phyloP scores from a whole-genome alignment of 306 rosid genomes.

The Elaeagnus macrophylla region DNA sequence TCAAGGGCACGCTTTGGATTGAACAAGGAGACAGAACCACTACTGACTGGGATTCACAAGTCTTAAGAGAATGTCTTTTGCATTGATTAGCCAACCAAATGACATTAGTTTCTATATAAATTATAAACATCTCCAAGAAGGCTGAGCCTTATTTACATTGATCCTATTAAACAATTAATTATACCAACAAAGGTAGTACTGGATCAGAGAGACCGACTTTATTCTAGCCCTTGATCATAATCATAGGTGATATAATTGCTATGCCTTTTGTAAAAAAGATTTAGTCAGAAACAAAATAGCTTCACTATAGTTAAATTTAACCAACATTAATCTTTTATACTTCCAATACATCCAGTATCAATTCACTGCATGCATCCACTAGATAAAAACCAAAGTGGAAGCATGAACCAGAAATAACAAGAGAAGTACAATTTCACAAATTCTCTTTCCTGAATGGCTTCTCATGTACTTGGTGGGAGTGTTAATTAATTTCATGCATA shows the following conservation, averaged over 20 bases:
- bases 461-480: no score
- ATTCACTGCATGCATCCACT: constrained; percentile 19
- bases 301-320: not conserved
- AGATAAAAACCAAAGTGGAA: no score
- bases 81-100: constrained; percentile 40
- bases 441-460: no score
- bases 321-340: constrained; percentile 8
- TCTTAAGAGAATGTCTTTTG: constrained; percentile 66
- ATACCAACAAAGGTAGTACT: constrained; percentile 9
- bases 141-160: constrained; percentile 21
- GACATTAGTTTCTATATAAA: constrained; percentile 1
- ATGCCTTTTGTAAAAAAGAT: constrained; percentile 20
- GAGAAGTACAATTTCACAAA: no score
- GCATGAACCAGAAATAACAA: no score
- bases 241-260: constrained; percentile 66
- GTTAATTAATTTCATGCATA: no score
- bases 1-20: constrained; percentile 92
- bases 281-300: not conserved
- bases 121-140: constrained; percentile 32
- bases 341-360: constrained; percentile 12
- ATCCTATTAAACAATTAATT: constrained; percentile 28
- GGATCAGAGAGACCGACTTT: constrained; percentile 25
- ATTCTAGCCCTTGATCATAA: constrained; percentile 63
- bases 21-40: constrained; percentile 93
- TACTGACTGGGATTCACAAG: constrained; percentile 54